phyloP scores from a whole-genome alignment of 345 rosid species.

The Lenwebbia sp. region DNA sequence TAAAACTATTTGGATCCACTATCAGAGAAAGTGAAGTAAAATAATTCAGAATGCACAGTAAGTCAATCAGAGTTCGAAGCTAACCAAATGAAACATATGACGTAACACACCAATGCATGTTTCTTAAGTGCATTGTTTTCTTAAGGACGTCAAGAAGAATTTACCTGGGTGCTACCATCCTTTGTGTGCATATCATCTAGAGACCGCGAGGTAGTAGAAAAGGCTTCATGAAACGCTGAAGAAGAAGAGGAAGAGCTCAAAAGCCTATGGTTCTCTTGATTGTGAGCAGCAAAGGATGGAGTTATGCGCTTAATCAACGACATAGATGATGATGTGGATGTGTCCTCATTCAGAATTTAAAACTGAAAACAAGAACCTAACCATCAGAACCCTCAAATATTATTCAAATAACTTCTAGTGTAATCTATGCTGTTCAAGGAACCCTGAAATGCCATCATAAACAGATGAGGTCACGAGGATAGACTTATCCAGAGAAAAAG shows the following conservation, averaged over 20 bases:
- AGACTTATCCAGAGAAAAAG: background rate
- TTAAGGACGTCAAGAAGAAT: background rate
- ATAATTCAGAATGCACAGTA: background rate
- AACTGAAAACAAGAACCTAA: background rate
- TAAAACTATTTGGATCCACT: background rate
- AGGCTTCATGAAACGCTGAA: slow-evolving; percentile 33
- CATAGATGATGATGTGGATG: background rate
- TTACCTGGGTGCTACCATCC: slow-evolving; percentile 59
- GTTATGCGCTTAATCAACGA: slow-evolving; percentile 24
- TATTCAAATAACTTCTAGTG: background rate
- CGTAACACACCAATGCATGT: background rate
- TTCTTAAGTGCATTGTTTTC: background rate
- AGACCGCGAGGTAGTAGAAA: slow-evolving; percentile 22
- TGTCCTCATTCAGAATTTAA: background rate
- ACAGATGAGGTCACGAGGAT: background rate
- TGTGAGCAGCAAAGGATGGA: slow-evolving; percentile 38
- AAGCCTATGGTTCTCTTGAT: slow-evolving; percentile 48
- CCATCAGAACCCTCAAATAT: background rate
- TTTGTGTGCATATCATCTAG: slow-evolving; percentile 38
- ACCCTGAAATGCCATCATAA: background rate
- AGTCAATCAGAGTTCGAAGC: background rate
- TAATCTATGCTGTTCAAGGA: background rate
- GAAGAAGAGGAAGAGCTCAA: slow-evolving; percentile 29
- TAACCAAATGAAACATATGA: background rate
- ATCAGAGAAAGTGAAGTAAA: background rate